Conservation (phyloP, 805 yeast genomes). For the Yarrowia yakushimensis region DNA sequence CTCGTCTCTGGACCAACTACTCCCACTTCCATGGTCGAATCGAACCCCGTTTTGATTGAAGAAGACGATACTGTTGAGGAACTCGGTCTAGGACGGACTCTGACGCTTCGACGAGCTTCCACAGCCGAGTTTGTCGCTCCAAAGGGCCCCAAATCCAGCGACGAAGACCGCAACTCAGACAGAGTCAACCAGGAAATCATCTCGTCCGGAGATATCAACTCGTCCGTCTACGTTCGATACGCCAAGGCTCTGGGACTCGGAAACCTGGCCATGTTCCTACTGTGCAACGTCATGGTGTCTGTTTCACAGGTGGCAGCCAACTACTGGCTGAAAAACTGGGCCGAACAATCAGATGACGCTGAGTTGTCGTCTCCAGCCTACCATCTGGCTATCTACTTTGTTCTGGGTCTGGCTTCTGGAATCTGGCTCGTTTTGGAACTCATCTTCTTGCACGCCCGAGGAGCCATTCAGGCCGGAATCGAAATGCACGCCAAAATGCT, state of each 20-base stretch:
- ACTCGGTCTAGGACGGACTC: neutral
- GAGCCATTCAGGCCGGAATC: conserved; percentile 31
- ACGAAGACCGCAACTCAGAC: neutral
- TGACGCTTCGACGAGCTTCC: conserved; percentile 6
- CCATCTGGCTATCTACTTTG: conserved; percentile 62
- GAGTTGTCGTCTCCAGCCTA: conserved; percentile 57
- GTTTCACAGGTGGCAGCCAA: conserved; percentile 58
- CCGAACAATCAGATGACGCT: conserved; percentile 64
- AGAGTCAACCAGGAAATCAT: conserved; percentile 12
- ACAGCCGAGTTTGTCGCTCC: conserved; percentile 11
- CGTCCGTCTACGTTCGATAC: conserved; percentile 69
- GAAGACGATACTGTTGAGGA: conserved; percentile 1
- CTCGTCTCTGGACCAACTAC: neutral
- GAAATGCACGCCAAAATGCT: conserved; percentile 72
- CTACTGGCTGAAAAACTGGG: conserved; percentile 88
- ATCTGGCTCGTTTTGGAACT: conserved; percentile 53
- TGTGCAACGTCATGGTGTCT: conserved; percentile 41
- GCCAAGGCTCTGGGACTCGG: conserved; percentile 62
- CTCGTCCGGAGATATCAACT: conserved; percentile 41
- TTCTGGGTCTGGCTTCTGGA: conserved; percentile 54
- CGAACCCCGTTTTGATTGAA: neutral
- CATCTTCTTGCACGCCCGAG: conserved; percentile 53
- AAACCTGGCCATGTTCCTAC: conserved; percentile 42
- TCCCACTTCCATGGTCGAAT: neutral
- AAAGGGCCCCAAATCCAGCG: neutral